Percentiles rank a stretch among this genome's conserved stretches.
phyloP scores from a whole-genome alignment of 2,329 filamentous ascomycete species.

The Trichocomaceae sp. region DNA sequence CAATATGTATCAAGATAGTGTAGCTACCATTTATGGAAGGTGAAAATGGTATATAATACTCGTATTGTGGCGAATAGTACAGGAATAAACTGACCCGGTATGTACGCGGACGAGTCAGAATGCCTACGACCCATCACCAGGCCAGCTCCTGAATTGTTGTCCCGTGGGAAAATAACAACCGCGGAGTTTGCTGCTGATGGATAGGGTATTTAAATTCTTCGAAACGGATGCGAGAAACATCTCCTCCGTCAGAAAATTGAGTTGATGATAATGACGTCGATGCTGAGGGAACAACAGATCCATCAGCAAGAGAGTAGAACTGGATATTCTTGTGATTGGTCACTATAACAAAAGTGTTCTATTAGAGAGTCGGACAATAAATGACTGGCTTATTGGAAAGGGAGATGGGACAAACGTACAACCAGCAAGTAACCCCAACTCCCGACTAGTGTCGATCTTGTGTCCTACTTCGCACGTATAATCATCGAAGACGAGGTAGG shows the following conservation, averaged over 20 bases:
- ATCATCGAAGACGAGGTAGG: slow-evolving; percentile 33
- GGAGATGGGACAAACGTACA: slow-evolving; percentile 20
- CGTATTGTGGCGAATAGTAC: not conserved
- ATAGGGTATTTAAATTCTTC: slow-evolving; percentile 22
- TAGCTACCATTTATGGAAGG: not conserved
- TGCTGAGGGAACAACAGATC: slow-evolving; percentile 26
- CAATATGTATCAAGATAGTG: not conserved
- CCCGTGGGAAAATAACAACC: slow-evolving; percentile 29
- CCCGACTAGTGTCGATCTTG: slow-evolving; percentile 32
- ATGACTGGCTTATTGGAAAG: not conserved
- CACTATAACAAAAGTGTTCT: slow-evolving; percentile 17
- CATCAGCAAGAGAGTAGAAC: slow-evolving; percentile 34
- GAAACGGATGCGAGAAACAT: slow-evolving; percentile 29
- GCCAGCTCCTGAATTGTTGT: slow-evolving; percentile 33
- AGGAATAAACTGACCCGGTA: not conserved
- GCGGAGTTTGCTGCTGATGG: slow-evolving; percentile 26
- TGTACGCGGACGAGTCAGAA: not conserved
- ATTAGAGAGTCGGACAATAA: not conserved
- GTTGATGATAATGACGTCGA: slow-evolving; percentile 16
- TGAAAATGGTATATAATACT: not conserved
- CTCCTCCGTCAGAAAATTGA: slow-evolving; percentile 17
- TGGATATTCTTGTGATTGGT: slow-evolving; percentile 29
- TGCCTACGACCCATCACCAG: slow-evolving; percentile 23
- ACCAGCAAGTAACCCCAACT: slow-evolving; percentile 34
- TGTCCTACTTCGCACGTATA: slow-evolving; percentile 23